A percentile compares a stretch with the other conserved stretches of the same genome.
Evolutionary conservation across 176 grass and related monocot genomes (phyloP).

Genomic region (Canna indica): DNA sequence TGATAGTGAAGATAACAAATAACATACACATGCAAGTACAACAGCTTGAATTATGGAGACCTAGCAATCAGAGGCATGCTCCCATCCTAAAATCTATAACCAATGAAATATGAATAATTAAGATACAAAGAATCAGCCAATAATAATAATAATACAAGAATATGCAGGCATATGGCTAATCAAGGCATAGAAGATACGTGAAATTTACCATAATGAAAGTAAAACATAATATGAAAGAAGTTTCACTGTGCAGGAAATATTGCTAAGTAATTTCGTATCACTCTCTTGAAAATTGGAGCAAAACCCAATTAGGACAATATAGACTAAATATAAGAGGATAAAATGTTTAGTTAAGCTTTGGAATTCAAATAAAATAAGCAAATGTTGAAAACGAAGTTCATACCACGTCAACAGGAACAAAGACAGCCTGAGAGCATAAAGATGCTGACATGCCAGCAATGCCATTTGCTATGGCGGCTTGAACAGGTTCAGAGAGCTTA

Average conservation of each 20-base stretch:
- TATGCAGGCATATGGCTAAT: not conserved
- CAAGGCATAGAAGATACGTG: not conserved
- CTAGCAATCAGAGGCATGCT: too few relatives aligned
- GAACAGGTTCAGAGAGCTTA: constrained; percentile 58
- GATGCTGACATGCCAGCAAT: constrained; percentile 68
- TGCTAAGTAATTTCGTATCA: too few relatives aligned
- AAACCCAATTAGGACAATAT: too few relatives aligned
- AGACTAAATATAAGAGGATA: not conserved
- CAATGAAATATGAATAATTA: too few relatives aligned
- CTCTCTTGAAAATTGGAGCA: too few relatives aligned
- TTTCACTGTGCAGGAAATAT: too few relatives aligned
- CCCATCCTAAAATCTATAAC: too few relatives aligned
- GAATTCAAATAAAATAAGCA: not conserved
- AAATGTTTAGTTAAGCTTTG: not conserved
- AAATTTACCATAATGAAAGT: not conserved
- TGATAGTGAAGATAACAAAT: too few relatives aligned
- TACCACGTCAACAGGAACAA: constrained; percentile 99
- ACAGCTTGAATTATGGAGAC: too few relatives aligned
- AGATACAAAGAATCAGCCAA: not conserved
- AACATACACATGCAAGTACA: too few relatives aligned
- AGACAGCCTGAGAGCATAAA: constrained; percentile 67
- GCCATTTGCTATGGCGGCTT: constrained; percentile 76
- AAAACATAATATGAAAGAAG: too few relatives aligned
- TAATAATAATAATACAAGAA: not conserved
- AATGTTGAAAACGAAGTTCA: not conserved